Percentiles rank a stretch among this genome's conserved stretches.
Evolutionary conservation across 2,329 filamentous ascomycete species (phyloP).

Genomic region (Dactylella cylindrospora): DNA sequence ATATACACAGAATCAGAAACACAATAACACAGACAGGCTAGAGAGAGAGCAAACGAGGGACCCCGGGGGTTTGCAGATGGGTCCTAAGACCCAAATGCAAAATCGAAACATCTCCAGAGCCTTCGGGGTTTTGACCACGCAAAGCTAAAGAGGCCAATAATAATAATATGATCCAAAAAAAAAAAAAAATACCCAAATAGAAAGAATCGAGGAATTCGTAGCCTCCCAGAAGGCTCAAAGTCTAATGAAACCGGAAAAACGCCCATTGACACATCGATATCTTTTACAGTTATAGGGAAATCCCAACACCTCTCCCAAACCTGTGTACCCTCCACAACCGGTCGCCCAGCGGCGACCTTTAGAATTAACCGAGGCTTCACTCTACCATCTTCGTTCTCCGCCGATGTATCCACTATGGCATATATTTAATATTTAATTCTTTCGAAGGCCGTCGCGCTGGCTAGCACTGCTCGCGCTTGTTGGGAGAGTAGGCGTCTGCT

Average conservation of each 20-base stretch:
- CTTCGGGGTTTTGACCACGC: no score
- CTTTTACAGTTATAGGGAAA: constrained; percentile 21
- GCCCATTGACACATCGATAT: constrained; percentile 33
- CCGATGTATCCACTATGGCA: no score
- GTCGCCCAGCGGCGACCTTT: not conserved
- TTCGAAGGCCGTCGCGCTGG: constrained; percentile 78
- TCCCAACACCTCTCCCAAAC: not conserved
- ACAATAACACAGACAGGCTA: constrained; percentile 19
- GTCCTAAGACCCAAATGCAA: no score
- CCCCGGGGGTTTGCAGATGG: no score
- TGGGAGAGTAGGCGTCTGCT: constrained; percentile 65
- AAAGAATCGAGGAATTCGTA: constrained; percentile 40
- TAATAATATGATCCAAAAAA: not conserved
- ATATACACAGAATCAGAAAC: constrained; percentile 29
- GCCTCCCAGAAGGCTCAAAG: constrained; percentile 8
- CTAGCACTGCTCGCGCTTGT: constrained; percentile 92
- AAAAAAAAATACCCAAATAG: constrained; percentile 9
- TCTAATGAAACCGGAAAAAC: constrained; percentile 42
- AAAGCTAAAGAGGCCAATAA: no score
- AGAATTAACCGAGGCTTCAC: not conserved
- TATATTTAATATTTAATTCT: constrained; percentile 23
- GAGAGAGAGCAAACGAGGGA: not conserved
- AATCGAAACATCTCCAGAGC: not conserved
- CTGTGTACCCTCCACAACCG: no score
- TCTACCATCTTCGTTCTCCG: no score